phyloP scores from a whole-genome alignment of 2,329 filamentous ascomycete species.

The Aureobasidium musti region DNA sequence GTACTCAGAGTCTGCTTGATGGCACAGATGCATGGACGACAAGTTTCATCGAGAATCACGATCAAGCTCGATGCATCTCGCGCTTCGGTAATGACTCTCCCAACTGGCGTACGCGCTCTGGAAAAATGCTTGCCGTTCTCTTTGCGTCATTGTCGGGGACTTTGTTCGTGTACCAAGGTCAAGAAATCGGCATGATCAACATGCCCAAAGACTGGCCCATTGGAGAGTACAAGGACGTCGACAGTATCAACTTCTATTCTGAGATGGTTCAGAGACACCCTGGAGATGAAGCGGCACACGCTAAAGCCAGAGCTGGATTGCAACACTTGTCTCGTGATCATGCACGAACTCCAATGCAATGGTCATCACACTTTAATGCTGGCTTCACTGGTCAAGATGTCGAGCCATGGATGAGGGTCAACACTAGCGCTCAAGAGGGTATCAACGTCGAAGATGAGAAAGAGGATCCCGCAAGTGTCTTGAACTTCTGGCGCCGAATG shows the following conservation, averaged over 20 bases:
- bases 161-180: constrained; percentile 65
- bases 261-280: constrained; percentile 32
- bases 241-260: constrained; percentile 54
- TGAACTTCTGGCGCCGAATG: constrained; percentile 59
- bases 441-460: constrained; percentile 63
- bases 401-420: constrained; percentile 68
- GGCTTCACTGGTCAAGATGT: constrained; percentile 61
- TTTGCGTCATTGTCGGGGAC: constrained; percentile 43
- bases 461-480: constrained; percentile 47
- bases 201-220: constrained; percentile 56
- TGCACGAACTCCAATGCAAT: constrained; percentile 68
- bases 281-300: constrained; percentile 38
- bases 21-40: constrained; percentile 64
- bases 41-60: constrained; percentile 65
- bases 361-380: constrained; percentile 55
- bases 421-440: constrained; percentile 56
- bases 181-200: constrained; percentile 66
- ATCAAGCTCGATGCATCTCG: constrained; percentile 60
- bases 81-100: constrained; percentile 54
- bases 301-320: constrained; percentile 41
- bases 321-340: constrained; percentile 65
- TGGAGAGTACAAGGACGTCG: constrained; percentile 52
- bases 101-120: constrained; percentile 40
- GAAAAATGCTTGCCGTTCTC: constrained; percentile 55
- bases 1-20: constrained; percentile 57